These are phyloP conservation scores for Arachis monticola DNA, from an alignment of 331 rosid species.

Conservation along the genomic window DNA sequence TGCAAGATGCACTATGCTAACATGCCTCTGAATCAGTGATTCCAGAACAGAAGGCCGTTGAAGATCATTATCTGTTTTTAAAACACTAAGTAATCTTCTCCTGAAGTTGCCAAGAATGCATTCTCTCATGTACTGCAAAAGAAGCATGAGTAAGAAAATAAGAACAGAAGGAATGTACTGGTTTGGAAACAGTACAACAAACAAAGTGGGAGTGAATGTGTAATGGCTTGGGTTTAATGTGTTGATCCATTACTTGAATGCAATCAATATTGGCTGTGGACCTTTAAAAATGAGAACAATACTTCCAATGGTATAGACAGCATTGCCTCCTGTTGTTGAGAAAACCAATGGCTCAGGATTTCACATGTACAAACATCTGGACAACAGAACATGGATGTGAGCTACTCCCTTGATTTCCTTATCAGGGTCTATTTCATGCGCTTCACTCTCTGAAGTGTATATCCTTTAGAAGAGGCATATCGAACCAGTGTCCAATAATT, in stretches of 20 bases:
- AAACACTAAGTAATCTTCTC: conserved; percentile 89
- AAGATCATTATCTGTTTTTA: conserved; percentile 94
- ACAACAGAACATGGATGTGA: conserved; percentile 27
- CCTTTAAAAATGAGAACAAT: not conserved
- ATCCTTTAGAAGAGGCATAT: not conserved
- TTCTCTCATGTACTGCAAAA: conserved; percentile 98
- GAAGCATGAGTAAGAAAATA: conserved; percentile 38
- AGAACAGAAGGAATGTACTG: conserved; percentile 23
- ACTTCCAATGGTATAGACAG: conserved; percentile 3
- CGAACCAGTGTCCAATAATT: not conserved
- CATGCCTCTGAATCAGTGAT: conserved; percentile 80
- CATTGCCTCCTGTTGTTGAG: conserved; percentile 1
- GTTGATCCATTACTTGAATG: conserved; percentile 31
- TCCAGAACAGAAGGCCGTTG: conserved; percentile 95
- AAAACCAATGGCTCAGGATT: not conserved
- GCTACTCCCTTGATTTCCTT: conserved; percentile 4
- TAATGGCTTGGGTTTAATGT: not conserved
- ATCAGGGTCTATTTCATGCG: not conserved
- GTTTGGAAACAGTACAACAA: conserved; percentile 28
- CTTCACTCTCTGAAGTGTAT: not conserved
- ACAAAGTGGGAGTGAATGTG: conserved; percentile 13
- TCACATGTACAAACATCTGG: not conserved
- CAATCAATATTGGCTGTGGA: not conserved
- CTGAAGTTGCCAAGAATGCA: conserved; percentile 97
- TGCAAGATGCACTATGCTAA: conserved; percentile 86